phyloP scores from a whole-genome alignment of 805 yeast species.

The Sugiyamaella lignohabitans region DNA sequence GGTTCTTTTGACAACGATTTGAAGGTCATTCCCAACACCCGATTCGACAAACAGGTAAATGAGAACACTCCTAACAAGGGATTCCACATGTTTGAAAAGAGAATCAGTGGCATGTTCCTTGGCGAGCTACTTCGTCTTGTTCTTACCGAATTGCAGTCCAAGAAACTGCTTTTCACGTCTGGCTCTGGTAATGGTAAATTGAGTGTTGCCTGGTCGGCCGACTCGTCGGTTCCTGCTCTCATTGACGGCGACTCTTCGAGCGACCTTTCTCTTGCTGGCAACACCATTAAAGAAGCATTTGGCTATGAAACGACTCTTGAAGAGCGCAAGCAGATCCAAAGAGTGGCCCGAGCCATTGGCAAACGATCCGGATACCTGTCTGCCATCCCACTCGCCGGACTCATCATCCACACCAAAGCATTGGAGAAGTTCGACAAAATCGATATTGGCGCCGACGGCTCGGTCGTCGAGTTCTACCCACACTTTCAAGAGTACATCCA shows the following conservation, averaged over 20 bases:
- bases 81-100: slow-evolving; percentile 85
- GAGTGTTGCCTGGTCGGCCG: slow-evolving; percentile 69
- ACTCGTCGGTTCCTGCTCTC: slow-evolving; percentile 77
- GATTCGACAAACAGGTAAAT: slow-evolving; percentile 70
- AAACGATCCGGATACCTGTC: slow-evolving; percentile 85
- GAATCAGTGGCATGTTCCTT: slow-evolving; percentile 86
- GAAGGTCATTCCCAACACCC: slow-evolving; percentile 66
- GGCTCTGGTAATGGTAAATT: slow-evolving; percentile 23
- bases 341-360: slow-evolving; percentile 70
- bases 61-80: slow-evolving; percentile 72
- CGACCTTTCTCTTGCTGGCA: slow-evolving; percentile 36
- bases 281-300: slow-evolving; percentile 43
- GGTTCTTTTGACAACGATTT: slow-evolving; percentile 91
- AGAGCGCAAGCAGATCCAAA: slow-evolving; percentile 71
- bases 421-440: slow-evolving; percentile 65
- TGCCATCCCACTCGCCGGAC: slow-evolving; percentile 85
- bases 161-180: slow-evolving; percentile 47
- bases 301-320: slow-evolving; percentile 52
- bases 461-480: slow-evolving; percentile 90
- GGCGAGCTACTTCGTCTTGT: slow-evolving; percentile 82
- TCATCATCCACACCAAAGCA: slow-evolving; percentile 59
- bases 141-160: slow-evolving; percentile 54
- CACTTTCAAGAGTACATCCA: slow-evolving; percentile 75
- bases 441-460: slow-evolving; percentile 94
- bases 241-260: slow-evolving; percentile 81